These are phyloP conservation scores for Apophysomyces sp. DNA, from an alignment of 371 early-diverging fungal species.

Conservation along the genomic window DNA sequence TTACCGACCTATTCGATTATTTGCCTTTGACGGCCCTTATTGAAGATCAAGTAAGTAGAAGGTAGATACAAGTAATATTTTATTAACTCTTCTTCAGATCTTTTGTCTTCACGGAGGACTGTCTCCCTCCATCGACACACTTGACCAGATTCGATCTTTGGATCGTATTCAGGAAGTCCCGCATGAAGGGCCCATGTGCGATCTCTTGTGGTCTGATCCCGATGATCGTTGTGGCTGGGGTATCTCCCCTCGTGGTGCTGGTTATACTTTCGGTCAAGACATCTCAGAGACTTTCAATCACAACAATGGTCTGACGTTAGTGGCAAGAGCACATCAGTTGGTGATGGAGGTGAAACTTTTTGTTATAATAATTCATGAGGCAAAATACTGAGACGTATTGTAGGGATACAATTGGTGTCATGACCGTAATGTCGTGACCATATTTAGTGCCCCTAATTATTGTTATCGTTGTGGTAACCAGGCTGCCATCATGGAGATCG, in stretches of 20 bases:
- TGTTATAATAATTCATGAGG: too few species aligned
- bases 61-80: neutral
- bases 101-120: constrained; percentile 99
- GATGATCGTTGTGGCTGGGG: constrained; percentile 98
- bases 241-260: constrained; percentile 97
- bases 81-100: constrained; percentile 40
- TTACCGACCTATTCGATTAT: constrained; percentile 98
- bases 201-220: constrained; percentile 99
- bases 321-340: constrained; percentile 97
- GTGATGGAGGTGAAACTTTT: constrained; percentile 80
- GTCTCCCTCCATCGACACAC: constrained; percentile 94
- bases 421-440: constrained; percentile 98
- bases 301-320: constrained; percentile 91
- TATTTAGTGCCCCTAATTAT: constrained; percentile 99
- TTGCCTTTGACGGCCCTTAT: constrained; percentile 94
- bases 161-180: constrained; percentile 99
- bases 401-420: constrained; percentile 97
- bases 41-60: constrained; percentile 39
- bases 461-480: constrained; percentile 99
- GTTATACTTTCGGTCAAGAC: constrained; percentile 98
- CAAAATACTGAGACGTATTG: neutral
- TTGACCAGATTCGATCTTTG: constrained; percentile 97
- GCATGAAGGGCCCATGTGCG: constrained; percentile 98
- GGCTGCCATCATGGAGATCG: constrained; percentile 97
- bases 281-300: constrained; percentile 97